Percentiles rank a stretch among this genome's conserved stretches.
phyloP scores from a whole-genome alignment of 148 eudicot species.

The Rheum nobile region DNA sequence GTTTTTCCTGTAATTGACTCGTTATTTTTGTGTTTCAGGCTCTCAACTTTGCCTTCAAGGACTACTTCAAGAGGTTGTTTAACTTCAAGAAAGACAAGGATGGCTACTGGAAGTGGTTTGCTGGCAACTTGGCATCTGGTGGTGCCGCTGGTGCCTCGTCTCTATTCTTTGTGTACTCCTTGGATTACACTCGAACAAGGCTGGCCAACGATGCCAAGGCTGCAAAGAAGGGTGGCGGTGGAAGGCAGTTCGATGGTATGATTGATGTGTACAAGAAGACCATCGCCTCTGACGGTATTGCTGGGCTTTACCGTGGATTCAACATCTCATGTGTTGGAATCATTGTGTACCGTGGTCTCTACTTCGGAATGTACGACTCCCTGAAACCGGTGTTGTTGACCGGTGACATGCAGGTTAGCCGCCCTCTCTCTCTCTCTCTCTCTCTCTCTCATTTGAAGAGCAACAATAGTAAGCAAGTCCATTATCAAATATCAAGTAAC shows the following conservation, averaged over 20 bases:
- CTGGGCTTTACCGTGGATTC: slow-evolving; percentile 82
- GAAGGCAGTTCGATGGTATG: slow-evolving; percentile 66
- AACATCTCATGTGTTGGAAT: slow-evolving; percentile 72
- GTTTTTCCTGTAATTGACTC: neutral
- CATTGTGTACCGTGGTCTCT: slow-evolving; percentile 66
- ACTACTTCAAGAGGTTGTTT: slow-evolving; percentile 67
- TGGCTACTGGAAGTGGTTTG: slow-evolving; percentile 95
- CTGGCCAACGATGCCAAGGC: slow-evolving; percentile 74
- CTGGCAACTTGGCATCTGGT: slow-evolving; percentile 79
- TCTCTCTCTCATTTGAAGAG: too few relatives aligned
- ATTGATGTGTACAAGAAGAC: slow-evolving; percentile 81
- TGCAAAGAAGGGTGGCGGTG: slow-evolving; percentile 57
- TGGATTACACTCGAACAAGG: slow-evolving; percentile 74
- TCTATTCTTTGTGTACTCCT: slow-evolving; percentile 51
- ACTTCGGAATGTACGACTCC: slow-evolving; percentile 78
- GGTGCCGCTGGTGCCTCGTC: slow-evolving; percentile 86
- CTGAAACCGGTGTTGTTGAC: slow-evolving; percentile 58
- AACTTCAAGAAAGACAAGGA: slow-evolving; percentile 70
- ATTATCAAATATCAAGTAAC: neutral
- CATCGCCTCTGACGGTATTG: slow-evolving; percentile 51
- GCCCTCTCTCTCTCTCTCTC: too few relatives aligned
- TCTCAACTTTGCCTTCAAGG: slow-evolving; percentile 80
- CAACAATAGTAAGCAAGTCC: neutral
- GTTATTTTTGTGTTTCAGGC: slow-evolving; percentile 34
- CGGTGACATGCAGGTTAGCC: slow-evolving; percentile 45